These are phyloP conservation scores for Xylaria nigripes DNA, from an alignment of 495 filamentous ascomycete genomes.

Conservation along the genomic window DNA sequence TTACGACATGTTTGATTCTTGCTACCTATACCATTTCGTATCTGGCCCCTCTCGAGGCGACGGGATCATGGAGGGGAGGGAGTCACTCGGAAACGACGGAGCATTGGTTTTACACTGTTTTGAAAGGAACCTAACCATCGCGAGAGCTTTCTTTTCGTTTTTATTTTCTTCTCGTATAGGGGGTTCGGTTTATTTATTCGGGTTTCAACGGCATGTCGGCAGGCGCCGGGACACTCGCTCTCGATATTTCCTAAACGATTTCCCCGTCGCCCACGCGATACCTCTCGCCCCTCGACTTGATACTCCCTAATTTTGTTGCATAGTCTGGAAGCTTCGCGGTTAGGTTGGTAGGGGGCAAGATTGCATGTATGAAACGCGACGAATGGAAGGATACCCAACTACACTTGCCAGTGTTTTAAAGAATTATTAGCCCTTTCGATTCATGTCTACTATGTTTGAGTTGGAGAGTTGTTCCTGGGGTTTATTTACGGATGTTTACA, in stretches of 20 bases:
- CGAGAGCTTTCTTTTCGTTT: not conserved
- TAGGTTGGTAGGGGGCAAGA: slow-evolving; percentile 24
- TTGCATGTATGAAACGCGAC: slow-evolving; percentile 30
- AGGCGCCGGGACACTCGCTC: slow-evolving; percentile 29
- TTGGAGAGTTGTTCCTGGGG: slow-evolving; percentile 14
- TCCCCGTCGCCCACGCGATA: slow-evolving; percentile 29
- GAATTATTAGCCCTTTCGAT: slow-evolving; percentile 15
- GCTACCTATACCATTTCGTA: slow-evolving; percentile 25
- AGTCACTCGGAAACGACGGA: slow-evolving; percentile 19
- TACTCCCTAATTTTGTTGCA: slow-evolving; percentile 22
- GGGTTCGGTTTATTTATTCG: slow-evolving; percentile 13
- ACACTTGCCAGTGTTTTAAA: slow-evolving; percentile 22
- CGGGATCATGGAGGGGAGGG: slow-evolving; percentile 28
- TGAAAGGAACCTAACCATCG: slow-evolving; percentile 13
- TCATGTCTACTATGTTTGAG: slow-evolving; percentile 27
- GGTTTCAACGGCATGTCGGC: slow-evolving; percentile 17
- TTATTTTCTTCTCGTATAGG: slow-evolving; percentile 10
- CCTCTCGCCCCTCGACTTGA: slow-evolving; percentile 9
- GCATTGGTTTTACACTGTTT: slow-evolving; percentile 18
- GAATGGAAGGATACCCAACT: slow-evolving; percentile 28
- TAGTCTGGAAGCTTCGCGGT: slow-evolving; percentile 19
- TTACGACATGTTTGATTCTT: slow-evolving; percentile 27
- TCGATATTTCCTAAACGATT: slow-evolving; percentile 26
- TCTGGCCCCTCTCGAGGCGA: slow-evolving; percentile 20
- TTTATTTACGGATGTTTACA: slow-evolving; percentile 10